Base-by-base conservation (phyloP, 2,329 filamentous ascomycete genomes). In the Pseudonectria foliicola region DNA sequence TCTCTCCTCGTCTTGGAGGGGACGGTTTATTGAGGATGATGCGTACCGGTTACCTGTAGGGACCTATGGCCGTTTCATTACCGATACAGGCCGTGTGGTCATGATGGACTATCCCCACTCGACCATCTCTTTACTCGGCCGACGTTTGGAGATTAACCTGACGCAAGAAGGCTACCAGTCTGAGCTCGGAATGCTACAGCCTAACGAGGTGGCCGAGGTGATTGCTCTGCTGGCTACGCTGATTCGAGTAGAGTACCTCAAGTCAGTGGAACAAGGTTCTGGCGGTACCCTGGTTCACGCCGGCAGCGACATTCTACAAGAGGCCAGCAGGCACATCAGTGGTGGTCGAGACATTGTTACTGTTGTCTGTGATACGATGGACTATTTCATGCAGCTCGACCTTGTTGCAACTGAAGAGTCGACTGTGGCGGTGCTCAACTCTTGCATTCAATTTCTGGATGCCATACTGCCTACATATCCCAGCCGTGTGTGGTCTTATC, bases 401-500 rank as follows among this genome's bases (percentile, higher is more conserved):
- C 56, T 66, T 14, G 57, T 60, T 11, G 67, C 72, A 25, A 70
- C 75, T n/a, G 77, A 80, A 27, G 75, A 77, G 10, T 62, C 80
- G 27, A 75, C 79, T 25, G 69, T 93, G 18, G 70, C 81, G 2
- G 72, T 89, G 31, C 58, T 81, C 37, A 66, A 68, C 10, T 77
- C 84, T 15, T 94, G 87, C 55, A 63, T 89, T 14, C 81, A 87
- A 34, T 95, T 96, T 51, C 66, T 94, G 25, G 75, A 83, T 46
- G 77, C 82, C 3, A 65, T 93, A 13, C 61, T 92, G 16, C 70
- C 73, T 49, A 83, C 74, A n/a, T 77, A 82, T 33, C 90, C 92
- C 1, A 84, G 83, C 37, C 74, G 89, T 40, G 80, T 95, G 6
- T 96, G 92, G 89, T 88, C 90, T 4, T 85, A 90, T 56, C 73